phyloP scores from a whole-genome alignment of 768 basidiomycete genomes.

The Chalciporus piperatus region DNA sequence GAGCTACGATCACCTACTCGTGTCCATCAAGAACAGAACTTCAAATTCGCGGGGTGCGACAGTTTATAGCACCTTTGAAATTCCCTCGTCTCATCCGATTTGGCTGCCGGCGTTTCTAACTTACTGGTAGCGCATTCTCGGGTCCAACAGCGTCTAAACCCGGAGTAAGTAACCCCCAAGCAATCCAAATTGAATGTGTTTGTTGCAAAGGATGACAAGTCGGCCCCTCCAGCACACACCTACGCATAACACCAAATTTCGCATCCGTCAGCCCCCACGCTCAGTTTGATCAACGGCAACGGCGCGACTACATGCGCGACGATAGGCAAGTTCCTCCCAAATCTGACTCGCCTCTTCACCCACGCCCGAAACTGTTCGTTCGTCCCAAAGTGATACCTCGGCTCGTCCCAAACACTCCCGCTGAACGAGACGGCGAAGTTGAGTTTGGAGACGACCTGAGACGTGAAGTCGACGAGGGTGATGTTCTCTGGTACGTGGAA shows the following conservation, averaged over 20 bases:
- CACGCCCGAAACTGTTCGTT: slow-evolving; percentile 34
- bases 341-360: slow-evolving; percentile 32
- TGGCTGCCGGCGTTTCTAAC: no score
- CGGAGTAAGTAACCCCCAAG: no score
- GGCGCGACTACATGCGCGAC: slow-evolving; percentile 27
- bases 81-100: no score
- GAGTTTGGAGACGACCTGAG: slow-evolving; percentile 34
- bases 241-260: slow-evolving; percentile 24
- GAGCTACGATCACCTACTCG: no score
- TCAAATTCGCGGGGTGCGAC: no score
- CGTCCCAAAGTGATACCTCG: slow-evolving; percentile 28
- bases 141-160: no score
- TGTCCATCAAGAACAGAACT: no score
- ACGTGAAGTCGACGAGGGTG: slow-evolving; percentile 30
- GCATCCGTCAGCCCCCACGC: slow-evolving; percentile 15
- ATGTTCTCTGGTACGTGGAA: slow-evolving; percentile 33
- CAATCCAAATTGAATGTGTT: no score
- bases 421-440: slow-evolving; percentile 35
- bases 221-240: background rate
- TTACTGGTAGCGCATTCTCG: no score
- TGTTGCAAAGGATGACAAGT: no score
- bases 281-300: slow-evolving; percentile 16
- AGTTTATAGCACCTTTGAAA: no score
- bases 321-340: slow-evolving; percentile 35
- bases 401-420: slow-evolving; percentile 29